Evolutionary conservation across 2,329 filamentous ascomycete species (phyloP), one percentile per base, ranked within the genome.

Genomic region (Penicillium sp.): DNA sequence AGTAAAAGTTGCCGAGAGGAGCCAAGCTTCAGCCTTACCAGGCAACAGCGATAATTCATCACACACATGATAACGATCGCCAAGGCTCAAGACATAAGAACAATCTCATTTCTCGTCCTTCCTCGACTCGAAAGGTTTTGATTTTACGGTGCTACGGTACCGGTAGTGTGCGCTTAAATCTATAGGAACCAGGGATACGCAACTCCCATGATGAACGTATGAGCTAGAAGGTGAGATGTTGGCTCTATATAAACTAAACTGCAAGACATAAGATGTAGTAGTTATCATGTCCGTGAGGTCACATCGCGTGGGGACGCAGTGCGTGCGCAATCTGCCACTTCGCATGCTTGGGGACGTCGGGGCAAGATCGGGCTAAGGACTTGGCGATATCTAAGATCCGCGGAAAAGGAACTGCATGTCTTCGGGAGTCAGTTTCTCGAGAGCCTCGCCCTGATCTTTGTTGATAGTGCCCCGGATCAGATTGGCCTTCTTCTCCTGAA

Each of bases 391-490:
- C 29, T 70, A 84, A 42, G 74, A 79, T 43, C 90, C 91, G 31
- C 91, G 82, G 80, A 98, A 98, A 57, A 98, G 76, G 72, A 98
- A 98, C 71, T 95, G 88, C 80, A 98, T 87, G 66, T 98, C 93
- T 68, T 92, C 87, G 0, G 89, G 85, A 12, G 84, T 95, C 54
- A 98, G 75, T 48, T 90, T 92, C 67, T 97, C 89, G 81, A 97
- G 88, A 0, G 92, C 89, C 40, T 87, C 80, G 33, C 64, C 67
- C 61, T 93, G 86, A 66, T 97, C 92, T 38, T 89, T 87, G 69
- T 97, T 96, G 69, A 98, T 91, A 0, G 93, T 98, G 25, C 90
- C 91, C 61, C 92, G 89, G 65, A 98, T 98, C 88, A 98, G 92
- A 66, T 87, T 92, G 0, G 92, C 90, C 75, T 98, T 98, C 81